Percentiles rank a stretch among this genome's conserved stretches.
Conservation (phyloP, 2,329 filamentous ascomycete genomes). For the Monilinia fructicola region DNA sequence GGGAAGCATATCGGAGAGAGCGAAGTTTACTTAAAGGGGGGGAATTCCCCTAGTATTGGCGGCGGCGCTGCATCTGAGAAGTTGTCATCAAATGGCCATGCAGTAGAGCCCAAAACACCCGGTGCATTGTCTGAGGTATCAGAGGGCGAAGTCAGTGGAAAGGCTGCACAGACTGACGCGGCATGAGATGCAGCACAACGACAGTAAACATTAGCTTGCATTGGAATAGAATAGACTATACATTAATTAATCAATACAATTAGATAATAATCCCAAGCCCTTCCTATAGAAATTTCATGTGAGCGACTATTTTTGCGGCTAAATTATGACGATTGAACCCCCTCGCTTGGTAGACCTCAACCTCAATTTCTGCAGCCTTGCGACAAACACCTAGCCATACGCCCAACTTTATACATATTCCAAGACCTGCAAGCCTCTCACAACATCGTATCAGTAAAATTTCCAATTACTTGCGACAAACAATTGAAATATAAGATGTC, state of each 20-base stretch:
- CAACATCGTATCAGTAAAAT: neutral
- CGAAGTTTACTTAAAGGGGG: slow-evolving; percentile 83
- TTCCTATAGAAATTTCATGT: neutral
- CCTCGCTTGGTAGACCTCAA: slow-evolving; percentile 9
- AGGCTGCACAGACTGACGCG: neutral
- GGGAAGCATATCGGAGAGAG: slow-evolving; percentile 83
- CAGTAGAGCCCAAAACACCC: slow-evolving; percentile 9
- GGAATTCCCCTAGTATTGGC: slow-evolving; percentile 34
- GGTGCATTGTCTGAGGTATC: slow-evolving; percentile 8
- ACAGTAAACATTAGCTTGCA: neutral
- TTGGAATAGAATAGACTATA: neutral
- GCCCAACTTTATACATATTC: neutral
- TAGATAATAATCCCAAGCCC: neutral
- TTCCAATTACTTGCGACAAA: neutral
- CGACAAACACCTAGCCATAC: slow-evolving; percentile 12
- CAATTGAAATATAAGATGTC: slow-evolving; percentile 34
- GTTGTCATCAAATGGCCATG: slow-evolving; percentile 10
- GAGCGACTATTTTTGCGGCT: neutral
- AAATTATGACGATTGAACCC: neutral
- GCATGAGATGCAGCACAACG: neutral
- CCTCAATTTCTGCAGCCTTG: slow-evolving; percentile 17
- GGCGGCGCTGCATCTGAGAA: slow-evolving; percentile 15
- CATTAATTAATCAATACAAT: slow-evolving; percentile 3
- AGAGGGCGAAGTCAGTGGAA: neutral
- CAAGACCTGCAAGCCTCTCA: neutral